Evolutionary conservation across 495 filamentous ascomycete genomes (phyloP).

Genomic region (Aspergillus kassunensis): DNA sequence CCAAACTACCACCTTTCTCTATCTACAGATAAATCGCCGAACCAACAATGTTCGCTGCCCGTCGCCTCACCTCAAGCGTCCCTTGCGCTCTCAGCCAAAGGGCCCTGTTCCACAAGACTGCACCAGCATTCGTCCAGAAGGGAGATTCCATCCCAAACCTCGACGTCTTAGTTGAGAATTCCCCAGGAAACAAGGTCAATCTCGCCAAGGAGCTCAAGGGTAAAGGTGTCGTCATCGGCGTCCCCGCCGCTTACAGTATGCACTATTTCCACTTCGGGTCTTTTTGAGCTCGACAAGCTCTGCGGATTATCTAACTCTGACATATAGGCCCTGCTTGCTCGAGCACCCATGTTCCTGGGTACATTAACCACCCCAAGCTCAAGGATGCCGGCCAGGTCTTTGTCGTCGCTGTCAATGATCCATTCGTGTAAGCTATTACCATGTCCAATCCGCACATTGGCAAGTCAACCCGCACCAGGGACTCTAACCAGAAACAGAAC

Average conservation of each 20-base stretch:
- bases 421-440: constrained; percentile 72
- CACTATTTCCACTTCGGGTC: constrained; percentile 9
- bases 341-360: constrained; percentile 73
- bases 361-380: constrained; percentile 68
- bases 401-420: constrained; percentile 89
- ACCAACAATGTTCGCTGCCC: constrained; percentile 40
- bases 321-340: constrained; percentile 67
- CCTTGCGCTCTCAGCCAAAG: constrained; percentile 35
- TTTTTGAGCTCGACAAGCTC: not conserved
- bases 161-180: constrained; percentile 54
- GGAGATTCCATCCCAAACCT: constrained; percentile 63
- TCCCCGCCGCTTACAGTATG: constrained; percentile 84
- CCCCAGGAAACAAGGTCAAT: constrained; percentile 80
- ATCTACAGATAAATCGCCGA: not conserved
- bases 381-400: constrained; percentile 76
- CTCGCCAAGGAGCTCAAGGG: constrained; percentile 69
- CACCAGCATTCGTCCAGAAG: constrained; percentile 52
- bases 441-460: not conserved
- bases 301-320: constrained; percentile 5
- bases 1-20: too few species aligned
- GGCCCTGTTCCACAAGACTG: constrained; percentile 50
- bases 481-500: constrained; percentile 54
- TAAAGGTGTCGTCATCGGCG: constrained; percentile 79
- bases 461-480: too few species aligned
- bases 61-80: constrained; percentile 34